These are phyloP conservation scores for Myriosclerotinia curreyana DNA, from an alignment of 2,329 filamentous ascomycete species.

Conservation along the genomic window DNA sequence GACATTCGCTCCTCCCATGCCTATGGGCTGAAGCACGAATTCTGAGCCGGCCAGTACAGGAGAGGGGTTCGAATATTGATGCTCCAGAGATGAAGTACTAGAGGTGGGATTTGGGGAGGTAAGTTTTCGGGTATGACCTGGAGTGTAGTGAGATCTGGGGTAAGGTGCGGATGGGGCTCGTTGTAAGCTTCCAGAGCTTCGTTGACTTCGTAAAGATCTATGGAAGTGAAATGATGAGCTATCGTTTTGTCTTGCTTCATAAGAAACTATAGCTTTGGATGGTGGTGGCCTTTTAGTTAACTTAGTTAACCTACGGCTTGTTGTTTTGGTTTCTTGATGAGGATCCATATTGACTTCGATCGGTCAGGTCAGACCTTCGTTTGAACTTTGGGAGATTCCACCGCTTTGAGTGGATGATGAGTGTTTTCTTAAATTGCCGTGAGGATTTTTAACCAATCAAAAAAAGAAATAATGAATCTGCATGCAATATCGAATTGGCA, in stretches of 20 bases:
- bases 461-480: constrained; percentile 5
- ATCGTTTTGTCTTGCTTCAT: constrained; percentile 53
- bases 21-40: constrained; percentile 27
- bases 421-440: constrained; percentile 24
- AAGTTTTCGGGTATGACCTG: constrained; percentile 42
- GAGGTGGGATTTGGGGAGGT: constrained; percentile 48
- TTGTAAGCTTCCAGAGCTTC: constrained; percentile 61
- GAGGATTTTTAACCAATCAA: constrained; percentile 20
- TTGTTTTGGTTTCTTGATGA: constrained; percentile 34
- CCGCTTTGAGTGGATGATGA: constrained; percentile 22
- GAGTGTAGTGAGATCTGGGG: constrained; percentile 38
- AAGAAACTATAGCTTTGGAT: constrained; percentile 40
- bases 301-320: constrained; percentile 60
- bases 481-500: constrained; percentile 22
- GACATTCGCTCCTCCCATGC: constrained; percentile 26
- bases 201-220: constrained; percentile 56
- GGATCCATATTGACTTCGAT: constrained; percentile 33
- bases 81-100: constrained; percentile 40
- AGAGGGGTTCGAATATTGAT: constrained; percentile 35
- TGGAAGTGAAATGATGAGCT: constrained; percentile 39
- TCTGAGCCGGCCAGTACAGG: constrained; percentile 35
- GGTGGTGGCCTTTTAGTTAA: constrained; percentile 48
- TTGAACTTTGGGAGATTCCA: constrained; percentile 21
- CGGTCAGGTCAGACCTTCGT: constrained; percentile 22
- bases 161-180: constrained; percentile 58